Evolutionary conservation across 1,139 yeast species (phyloP), one percentile per base, ranked within the genome.

Genomic region (Taiozyma sp.): DNA sequence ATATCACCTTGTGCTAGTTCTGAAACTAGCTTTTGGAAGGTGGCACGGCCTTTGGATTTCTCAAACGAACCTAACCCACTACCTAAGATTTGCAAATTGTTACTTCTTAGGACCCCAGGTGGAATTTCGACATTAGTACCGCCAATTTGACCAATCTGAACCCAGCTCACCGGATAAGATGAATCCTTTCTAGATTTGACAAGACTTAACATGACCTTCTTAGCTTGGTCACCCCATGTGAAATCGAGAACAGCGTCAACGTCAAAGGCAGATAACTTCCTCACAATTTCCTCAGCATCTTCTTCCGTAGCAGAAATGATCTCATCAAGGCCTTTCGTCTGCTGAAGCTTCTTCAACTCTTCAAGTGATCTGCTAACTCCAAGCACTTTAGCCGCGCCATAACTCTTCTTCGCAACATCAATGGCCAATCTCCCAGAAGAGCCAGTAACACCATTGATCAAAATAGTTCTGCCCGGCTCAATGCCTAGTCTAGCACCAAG

Each of bases 31-130:
- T 49, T 24, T 14, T 45, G 44, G 9, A 59, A 52, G 3, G 48
- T 43, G 10, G 24, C 38, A 1, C 14, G 9, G 43, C 54, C 50
- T 29, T 48, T 48, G 2, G 30, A 45, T 3, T 41, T 38, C 8
- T 51, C 36, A 27, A 59, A 53, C 8, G 67, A 62, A 2, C 68
- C 67, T 36, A 64, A 32, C 1, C 68, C 68, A 45, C 65, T 62
- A 2, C 68, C 68, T 40, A 60, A 49, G 8, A 65, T 38, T 27
- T 46, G 48, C n/a, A 65, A 52, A 50, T 65, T 65, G 34, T 51
- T 48, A n/a, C 57, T 45, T 51, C 68, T 55, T 34, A 65, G 56
- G n/a, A 53, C 24, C 1, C 53, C 53, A 28, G 59, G 56, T 9
- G 56, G 51, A 4, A 64, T 47, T 12, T 47, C 44, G 19, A 59